Conservation (phyloP, 495 filamentous ascomycete species). For the Lasiosphaeria ovina region DNA sequence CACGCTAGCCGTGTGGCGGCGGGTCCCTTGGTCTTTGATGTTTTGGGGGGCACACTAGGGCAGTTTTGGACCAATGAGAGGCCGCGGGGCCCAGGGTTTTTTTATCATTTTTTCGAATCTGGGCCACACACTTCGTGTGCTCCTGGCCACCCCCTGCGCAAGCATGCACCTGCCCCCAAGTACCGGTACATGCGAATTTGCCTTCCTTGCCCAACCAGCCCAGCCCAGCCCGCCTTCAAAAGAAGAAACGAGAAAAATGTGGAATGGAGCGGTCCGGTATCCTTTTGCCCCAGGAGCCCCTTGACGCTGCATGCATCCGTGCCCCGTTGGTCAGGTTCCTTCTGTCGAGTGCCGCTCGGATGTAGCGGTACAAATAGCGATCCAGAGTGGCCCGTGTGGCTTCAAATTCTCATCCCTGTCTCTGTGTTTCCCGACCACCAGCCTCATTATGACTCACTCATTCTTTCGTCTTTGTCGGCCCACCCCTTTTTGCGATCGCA, state of each 20-base stretch:
- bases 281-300: neutral
- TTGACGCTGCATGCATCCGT: neutral
- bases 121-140: conserved; percentile 15
- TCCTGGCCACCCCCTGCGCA: conserved; percentile 22
- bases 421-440: conserved; percentile 15
- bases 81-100: conserved; percentile 18
- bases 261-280: neutral
- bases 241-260: neutral
- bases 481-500: neutral
- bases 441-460: conserved; percentile 26
- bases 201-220: conserved; percentile 5
- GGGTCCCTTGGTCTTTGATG: conserved; percentile 28
- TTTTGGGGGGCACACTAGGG: conserved; percentile 24
- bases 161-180: conserved; percentile 24
- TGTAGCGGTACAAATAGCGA: conserved; percentile 16
- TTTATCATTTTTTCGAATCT: conserved; percentile 23
- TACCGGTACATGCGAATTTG: conserved; percentile 30
- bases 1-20: conserved; percentile 32
- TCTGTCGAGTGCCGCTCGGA: conserved; percentile 8
- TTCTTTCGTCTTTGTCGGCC: conserved; percentile 2
- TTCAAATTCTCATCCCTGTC: conserved; percentile 13
- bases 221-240: neutral
- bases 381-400: conserved; percentile 19
- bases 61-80: conserved; percentile 27
- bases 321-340: neutral